Percentiles rank a stretch among this genome's conserved stretches.
Conservation (phyloP, 2,329 filamentous ascomycete genomes). For the Diaporthe ilicicola region DNA sequence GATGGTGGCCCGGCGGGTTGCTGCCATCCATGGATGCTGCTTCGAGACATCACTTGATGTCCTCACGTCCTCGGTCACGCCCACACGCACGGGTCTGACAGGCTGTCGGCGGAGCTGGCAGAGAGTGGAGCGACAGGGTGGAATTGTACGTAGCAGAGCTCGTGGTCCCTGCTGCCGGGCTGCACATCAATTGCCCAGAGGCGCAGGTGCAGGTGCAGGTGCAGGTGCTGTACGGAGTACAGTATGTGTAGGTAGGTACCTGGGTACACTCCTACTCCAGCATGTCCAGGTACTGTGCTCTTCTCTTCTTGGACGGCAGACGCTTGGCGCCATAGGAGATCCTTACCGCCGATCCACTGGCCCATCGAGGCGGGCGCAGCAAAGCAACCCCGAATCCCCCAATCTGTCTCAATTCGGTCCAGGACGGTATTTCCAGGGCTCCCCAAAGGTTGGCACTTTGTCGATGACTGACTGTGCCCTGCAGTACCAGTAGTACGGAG, state of each 20-base stretch:
- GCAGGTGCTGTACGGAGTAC: background rate
- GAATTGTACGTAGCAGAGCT: background rate
- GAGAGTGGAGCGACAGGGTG: slow-evolving; percentile 12
- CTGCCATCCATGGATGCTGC: slow-evolving; percentile 1
- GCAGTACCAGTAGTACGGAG: background rate
- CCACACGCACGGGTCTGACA: background rate
- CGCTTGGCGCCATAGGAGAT: slow-evolving; percentile 21
- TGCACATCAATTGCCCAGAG: slow-evolving; percentile 6
- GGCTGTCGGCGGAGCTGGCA: slow-evolving; percentile 4
- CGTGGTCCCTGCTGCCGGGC: slow-evolving; percentile 15
- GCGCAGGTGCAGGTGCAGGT: background rate
- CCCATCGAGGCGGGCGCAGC: slow-evolving; percentile 22
- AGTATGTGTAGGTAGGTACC: no score
- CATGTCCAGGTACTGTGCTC: no score
- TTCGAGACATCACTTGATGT: slow-evolving; percentile 11
- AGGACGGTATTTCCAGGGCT: slow-evolving; percentile 12
- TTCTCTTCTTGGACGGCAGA: slow-evolving; percentile 1
- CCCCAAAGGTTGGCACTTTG: slow-evolving; percentile 4
- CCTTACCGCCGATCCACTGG: slow-evolving; percentile 12
- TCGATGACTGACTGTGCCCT: background rate
- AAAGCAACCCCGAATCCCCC: slow-evolving; percentile 15
- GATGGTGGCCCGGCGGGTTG: background rate
- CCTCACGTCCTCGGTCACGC: background rate
- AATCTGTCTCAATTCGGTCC: slow-evolving; percentile 17
- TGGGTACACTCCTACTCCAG: no score